phyloP scores from a whole-genome alignment of 2,329 filamentous ascomycete species.

The Tolypocladium cylindrosporum region DNA sequence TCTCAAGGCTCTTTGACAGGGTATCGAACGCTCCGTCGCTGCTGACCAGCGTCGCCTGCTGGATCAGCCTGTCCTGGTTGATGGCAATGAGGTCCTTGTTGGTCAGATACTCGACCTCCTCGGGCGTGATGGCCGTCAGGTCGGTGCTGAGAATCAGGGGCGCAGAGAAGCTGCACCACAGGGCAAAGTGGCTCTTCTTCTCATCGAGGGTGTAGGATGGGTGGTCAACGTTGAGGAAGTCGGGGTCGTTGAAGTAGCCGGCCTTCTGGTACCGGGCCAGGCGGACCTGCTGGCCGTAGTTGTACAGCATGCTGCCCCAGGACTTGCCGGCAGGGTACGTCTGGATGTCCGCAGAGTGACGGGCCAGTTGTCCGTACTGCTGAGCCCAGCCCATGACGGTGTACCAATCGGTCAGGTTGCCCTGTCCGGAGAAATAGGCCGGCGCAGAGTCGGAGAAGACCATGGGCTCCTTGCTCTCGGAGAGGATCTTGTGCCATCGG shows the following conservation, averaged over 20 bases:
- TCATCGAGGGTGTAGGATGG: conserved; percentile 21
- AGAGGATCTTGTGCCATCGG: conserved; percentile 31
- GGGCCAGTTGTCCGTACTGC: conserved; percentile 28
- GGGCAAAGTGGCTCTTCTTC: conserved; percentile 23
- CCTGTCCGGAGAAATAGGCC: conserved; percentile 27
- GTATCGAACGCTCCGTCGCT: conserved; percentile 32
- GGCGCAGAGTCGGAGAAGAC: conserved; percentile 35
- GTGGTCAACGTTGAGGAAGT: conserved; percentile 26
- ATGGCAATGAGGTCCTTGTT: conserved; percentile 31
- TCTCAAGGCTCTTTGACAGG: conserved; percentile 32
- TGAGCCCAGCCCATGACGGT: conserved; percentile 33
- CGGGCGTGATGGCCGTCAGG: conserved; percentile 22
- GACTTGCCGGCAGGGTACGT: conserved; percentile 29
- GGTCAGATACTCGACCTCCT: conserved; percentile 24
- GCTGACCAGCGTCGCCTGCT: conserved; percentile 36
- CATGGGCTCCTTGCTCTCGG: conserved; percentile 22
- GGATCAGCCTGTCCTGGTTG: conserved; percentile 29
- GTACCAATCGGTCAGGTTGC: conserved; percentile 32
- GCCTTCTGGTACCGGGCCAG: conserved; percentile 27
- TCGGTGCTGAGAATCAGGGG: conserved; percentile 27
- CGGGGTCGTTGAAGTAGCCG: conserved; percentile 27
- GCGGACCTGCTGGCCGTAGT: conserved; percentile 33
- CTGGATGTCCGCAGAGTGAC: conserved; percentile 31
- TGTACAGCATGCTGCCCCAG: conserved; percentile 37
- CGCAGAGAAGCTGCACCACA: conserved; percentile 24